Percentiles rank a stretch among this genome's conserved stretches.
Conservation (phyloP, 2,329 filamentous ascomycete genomes). For the Trichophaea hybrida region DNA sequence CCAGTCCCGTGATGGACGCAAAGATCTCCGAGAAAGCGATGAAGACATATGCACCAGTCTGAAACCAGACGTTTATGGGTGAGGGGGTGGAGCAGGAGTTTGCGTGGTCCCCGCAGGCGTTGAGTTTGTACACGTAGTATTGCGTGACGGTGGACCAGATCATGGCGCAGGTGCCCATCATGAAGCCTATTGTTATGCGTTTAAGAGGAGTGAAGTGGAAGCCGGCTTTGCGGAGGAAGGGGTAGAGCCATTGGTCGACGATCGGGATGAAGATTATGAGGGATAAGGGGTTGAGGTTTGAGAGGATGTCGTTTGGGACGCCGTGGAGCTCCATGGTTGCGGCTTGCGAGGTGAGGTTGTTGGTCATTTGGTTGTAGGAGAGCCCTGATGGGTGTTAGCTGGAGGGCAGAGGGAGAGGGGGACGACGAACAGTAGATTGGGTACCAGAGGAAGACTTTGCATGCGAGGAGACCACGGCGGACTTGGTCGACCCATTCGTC, state of each 20-base stretch:
- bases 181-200: constrained; percentile 57
- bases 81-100: constrained; percentile 31
- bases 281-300: constrained; percentile 61
- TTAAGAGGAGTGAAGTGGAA: constrained; percentile 62
- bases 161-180: constrained; percentile 49
- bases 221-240: constrained; percentile 46
- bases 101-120: constrained; percentile 27
- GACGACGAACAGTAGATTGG: constrained; percentile 33
- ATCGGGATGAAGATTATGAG: constrained; percentile 63
- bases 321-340: constrained; percentile 50
- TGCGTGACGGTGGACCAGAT: constrained; percentile 41
- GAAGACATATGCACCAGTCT: constrained; percentile 35
- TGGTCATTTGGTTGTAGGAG: constrained; percentile 46
- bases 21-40: constrained; percentile 45
- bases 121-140: constrained; percentile 37
- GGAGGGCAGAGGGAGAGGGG: neutral
- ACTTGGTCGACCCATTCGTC: constrained; percentile 74
- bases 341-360: constrained; percentile 43
- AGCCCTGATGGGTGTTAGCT: constrained; percentile 30
- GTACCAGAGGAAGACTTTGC: constrained; percentile 51
- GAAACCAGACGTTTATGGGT: constrained; percentile 51
- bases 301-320: constrained; percentile 62
- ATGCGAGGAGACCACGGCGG: constrained; percentile 52
- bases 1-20: constrained; percentile 47
- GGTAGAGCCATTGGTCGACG: constrained; percentile 55